Base-by-base conservation (phyloP, 2,329 filamentous ascomycete genomes). In the Dendrostoma leiphaemia region DNA sequence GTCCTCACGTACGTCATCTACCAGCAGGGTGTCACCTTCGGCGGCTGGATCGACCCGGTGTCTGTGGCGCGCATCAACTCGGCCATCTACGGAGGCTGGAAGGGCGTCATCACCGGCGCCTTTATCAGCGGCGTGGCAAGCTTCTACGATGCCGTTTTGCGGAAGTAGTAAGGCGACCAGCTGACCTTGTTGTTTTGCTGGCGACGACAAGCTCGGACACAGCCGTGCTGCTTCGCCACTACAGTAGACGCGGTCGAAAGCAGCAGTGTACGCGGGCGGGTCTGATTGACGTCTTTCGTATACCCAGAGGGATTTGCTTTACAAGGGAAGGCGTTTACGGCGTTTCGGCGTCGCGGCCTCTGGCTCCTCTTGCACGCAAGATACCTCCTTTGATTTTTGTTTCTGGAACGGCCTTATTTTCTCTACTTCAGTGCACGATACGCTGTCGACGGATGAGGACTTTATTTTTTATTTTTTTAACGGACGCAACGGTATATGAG, bases 1-100 rank as follows among this genome's bases (percentile, higher is more conserved):
- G 69, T 97, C 51, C 71, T 92, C 56, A 85, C 89, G 7, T 96
- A 89, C 69, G 80, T 93, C 31, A 85, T 96, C 17, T 96, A 92
- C 67, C 83, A 80, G 9, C 84, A 87, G 67, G 83, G 82, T 31
- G 79, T 81, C 48, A 82, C 79, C 45, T 81, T 87, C 53, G 76
- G 81, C 45, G 86, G 87, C 29, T 75, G 85, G 50, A 75, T 90
- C 54, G 77, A 82, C 54, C 74, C 78, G 26, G 71, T 75, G 15
- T 82, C 83, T 6, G 84, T 90, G 46, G 73, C 73, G 50, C 78
- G 81, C 52, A 84, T 94, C 59, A 81, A 86, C 61, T 71, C 73
- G 3, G 83, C 87, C 37, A 73, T 93, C 41, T 89, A 86, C 59
- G 88, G 87, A 40, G 88, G 88, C 56, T 89, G 85, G 71, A 79